Base-by-base conservation (phyloP, 176 grass and related monocot genomes). In the Lolium multiflorum region DNA sequence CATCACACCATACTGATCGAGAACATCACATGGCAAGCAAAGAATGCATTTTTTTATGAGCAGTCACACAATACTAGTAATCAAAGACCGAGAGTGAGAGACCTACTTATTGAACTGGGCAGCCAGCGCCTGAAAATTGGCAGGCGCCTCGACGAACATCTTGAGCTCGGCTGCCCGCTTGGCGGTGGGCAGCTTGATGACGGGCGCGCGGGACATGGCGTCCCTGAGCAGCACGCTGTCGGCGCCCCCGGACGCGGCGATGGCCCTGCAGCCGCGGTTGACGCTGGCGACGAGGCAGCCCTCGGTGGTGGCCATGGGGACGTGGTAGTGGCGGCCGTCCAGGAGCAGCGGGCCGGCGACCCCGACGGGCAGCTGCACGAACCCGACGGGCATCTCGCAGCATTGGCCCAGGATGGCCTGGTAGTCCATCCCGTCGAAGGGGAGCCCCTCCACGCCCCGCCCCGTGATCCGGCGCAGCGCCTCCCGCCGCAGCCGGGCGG, bases 261-360 rank as follows among this genome's bases (percentile, higher is more conserved):
- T 93, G 49, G 91, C 91, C 68, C 90, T 91, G 71, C 77, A 93
- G 0, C 94, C 94, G 46, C 94, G 84, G 63, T 95, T 95, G 54
- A 92, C 83, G 58, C 94, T 95, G 59, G 94, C 89, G 51, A 95
- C 94, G 52, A 95, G 87, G 73, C 94, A 95, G 0, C 94, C 94
- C 84, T 95, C 91, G 14, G 94, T 95, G 41, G 89, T 95, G 18
- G 94, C 94, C 91, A 95, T 83, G 77, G 94, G 91, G 6, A 93
- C 72, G 39, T 95, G 81, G 81, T 85, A 93, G 58, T 89, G 49
- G 35, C 69, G 20, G 10, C 91, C 89, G 2, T 95, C 94, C 6
- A 95, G 84, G 80, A 91, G 47, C 78, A 95, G 84, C 31, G 91
- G 94, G 38, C 91, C 94, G 14, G 89, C 94, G 74, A 93, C 86